A percentile compares a stretch with the other conserved stretches of the same genome.
phyloP scores from a whole-genome alignment of 441 rosid genomes.

The Lepidium campestre region DNA sequence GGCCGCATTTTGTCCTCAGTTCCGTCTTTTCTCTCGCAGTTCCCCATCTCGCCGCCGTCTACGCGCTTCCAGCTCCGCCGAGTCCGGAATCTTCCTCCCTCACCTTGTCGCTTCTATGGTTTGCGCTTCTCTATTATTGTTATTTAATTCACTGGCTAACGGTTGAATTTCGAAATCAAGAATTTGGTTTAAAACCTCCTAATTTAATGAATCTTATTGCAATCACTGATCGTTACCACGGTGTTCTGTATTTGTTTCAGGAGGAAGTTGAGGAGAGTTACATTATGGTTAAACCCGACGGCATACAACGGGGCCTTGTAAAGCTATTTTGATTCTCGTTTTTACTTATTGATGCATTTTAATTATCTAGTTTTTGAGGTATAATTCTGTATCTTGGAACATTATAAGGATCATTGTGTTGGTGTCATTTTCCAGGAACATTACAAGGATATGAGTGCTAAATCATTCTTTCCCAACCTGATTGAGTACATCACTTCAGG shows the following conservation, averaged over 20 bases:
- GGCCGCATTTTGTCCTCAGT: conserved; percentile 45
- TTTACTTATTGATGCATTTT: no score
- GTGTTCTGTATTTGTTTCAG: conserved; percentile 22
- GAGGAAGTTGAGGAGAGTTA: conserved; percentile 77
- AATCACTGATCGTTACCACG: not conserved
- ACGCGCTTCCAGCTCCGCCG: conserved; percentile 31
- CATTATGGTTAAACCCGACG: conserved; percentile 93
- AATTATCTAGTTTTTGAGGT: no score
- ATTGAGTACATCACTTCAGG: conserved; percentile 85
- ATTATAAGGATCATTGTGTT: not conserved
- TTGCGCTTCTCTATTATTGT: not conserved
- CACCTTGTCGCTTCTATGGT: conserved; percentile 83
- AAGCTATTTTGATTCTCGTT: conserved; percentile 24
- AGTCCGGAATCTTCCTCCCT: conserved; percentile 64
- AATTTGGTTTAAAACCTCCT: not conserved
- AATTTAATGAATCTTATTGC: not conserved
- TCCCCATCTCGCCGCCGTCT: conserved; percentile 28
- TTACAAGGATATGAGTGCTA: conserved; percentile 79
- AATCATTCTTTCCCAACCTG: conserved; percentile 74
- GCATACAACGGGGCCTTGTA: conserved; percentile 90
- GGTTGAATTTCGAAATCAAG: not conserved
- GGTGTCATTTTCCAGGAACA: conserved; percentile 56
- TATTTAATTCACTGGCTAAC: not conserved
- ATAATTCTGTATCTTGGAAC: not conserved
- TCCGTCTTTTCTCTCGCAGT: conserved; percentile 39